Conservation (phyloP, 768 basidiomycete species). For the Aureoboletus auriporus region DNA sequence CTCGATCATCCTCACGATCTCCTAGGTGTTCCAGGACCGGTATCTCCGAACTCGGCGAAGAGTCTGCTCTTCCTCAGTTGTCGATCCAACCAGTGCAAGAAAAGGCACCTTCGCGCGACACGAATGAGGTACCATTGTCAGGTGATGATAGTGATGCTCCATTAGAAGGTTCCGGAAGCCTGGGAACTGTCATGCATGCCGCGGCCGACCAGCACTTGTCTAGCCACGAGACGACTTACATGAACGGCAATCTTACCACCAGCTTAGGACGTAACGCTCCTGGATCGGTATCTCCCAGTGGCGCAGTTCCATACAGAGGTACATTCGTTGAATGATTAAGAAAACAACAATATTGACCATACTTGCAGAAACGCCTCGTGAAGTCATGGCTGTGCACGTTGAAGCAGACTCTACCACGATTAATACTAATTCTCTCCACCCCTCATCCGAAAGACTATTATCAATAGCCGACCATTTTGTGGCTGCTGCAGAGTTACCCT, state of each 20-base stretch:
- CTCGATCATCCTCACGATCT: constrained; percentile 53
- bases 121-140: constrained; percentile 10
- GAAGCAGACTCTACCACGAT: constrained; percentile 5
- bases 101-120: constrained; percentile 24
- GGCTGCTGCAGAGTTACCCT: constrained; percentile 4
- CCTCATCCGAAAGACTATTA: constrained; percentile 4
- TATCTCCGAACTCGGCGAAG: constrained; percentile 24
- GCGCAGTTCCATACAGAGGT: constrained; percentile 15
- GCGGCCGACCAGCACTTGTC: constrained; percentile 14
- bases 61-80: constrained; percentile 12
- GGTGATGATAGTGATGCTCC: constrained; percentile 7
- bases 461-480: constrained; percentile 3
- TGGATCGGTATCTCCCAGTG: constrained; percentile 6
- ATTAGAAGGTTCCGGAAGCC: constrained; percentile 17
- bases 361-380: constrained; percentile 11
- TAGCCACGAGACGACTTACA: constrained; percentile 21
- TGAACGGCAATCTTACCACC: constrained; percentile 15
- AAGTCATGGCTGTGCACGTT: constrained; percentile 10
- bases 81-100: constrained; percentile 33
- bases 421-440: constrained; percentile 1
- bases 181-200: constrained; percentile 14
- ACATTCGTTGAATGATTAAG: not conserved
- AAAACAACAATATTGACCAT: constrained; percentile 8
- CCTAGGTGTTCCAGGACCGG: constrained; percentile 32
- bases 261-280: constrained; percentile 10